These are phyloP conservation scores for Picea sitchensis DNA, from an alignment of 75 land plant species.

Conservation along the genomic window DNA sequence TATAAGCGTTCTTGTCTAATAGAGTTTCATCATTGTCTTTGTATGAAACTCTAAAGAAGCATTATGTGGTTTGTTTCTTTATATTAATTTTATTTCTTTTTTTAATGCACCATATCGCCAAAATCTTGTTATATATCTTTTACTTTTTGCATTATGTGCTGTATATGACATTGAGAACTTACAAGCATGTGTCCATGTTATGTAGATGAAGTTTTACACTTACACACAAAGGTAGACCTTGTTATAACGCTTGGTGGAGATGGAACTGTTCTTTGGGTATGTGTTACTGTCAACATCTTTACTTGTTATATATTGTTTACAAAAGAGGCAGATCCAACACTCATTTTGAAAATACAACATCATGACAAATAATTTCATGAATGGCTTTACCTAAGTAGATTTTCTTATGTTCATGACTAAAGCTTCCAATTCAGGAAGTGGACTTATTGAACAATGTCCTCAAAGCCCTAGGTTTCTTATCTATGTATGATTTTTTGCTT, in stretches of 20 bases:
- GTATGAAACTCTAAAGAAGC: too few relatives aligned
- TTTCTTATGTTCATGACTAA: neutral
- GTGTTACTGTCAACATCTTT: neutral
- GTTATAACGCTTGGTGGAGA: conserved; percentile 96
- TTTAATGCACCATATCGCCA: too few relatives aligned
- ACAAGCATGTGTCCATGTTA: neutral
- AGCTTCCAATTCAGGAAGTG: conserved; percentile 1
- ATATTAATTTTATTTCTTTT: too few relatives aligned
- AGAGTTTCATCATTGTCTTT: too few relatives aligned
- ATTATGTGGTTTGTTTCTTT: too few relatives aligned
- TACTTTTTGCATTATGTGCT: neutral
- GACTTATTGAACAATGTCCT: neutral
- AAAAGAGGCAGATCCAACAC: neutral
- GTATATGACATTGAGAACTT: neutral
- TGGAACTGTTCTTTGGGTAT: conserved; percentile 99
- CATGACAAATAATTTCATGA: neutral
- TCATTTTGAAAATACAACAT: neutral
- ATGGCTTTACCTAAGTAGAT: neutral
- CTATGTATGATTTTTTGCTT: neutral
- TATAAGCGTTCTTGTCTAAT: too few relatives aligned
- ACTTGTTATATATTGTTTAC: neutral
- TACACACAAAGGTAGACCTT: conserved; percentile 85
- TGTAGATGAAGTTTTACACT: conserved; percentile 45
- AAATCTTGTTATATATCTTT: too few relatives aligned
- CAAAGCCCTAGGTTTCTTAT: neutral